Evolutionary conservation across 495 filamentous ascomycete species (phyloP), one percentile per base, ranked within the genome.

Genomic region (Daldinia vernicosa): DNA sequence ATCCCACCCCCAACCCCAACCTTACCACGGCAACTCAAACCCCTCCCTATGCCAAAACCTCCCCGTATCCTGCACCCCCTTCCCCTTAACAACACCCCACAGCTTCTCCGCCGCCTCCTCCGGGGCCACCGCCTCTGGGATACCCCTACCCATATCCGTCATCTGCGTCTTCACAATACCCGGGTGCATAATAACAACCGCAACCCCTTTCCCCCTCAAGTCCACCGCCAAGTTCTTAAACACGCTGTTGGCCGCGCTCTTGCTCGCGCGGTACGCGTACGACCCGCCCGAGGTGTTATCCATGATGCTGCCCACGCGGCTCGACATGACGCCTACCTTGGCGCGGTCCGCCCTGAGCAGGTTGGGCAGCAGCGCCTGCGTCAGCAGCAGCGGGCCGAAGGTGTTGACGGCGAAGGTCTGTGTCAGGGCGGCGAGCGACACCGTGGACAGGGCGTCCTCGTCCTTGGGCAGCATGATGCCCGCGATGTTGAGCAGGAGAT

Each of bases 41-140:
- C 90, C 90, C 69, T 89, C 88, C 85, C 88, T 92, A 82, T 93
- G 90, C 90, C 89, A 94, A 77, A 85, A 91, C 70, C 81, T 79
- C 5, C 51, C 72, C 80, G 80, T n/a, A 30, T 85, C 84, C 4
- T 83, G 81, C 43, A 84, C 53, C 11, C 75, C 74, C 52, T 89
- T 39, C 15, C 74, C 63, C 27, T 74, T 70, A 39, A 93, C 80
- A 24, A 79, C 74, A 6, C 84, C 72, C 53, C 87, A 73, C 77
- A 94, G 77, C 66, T 80, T 83, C 75, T 82, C 82, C 8, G 87
- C 91, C 7, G 89, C 85, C 74, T 86, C 88, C 32, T 87, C 86
- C 17, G 86, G 78, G 86, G 78, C 24, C 68, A 90, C 88, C 66
- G 93, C 69, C 79, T 88, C 88, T 54, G 84, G 84, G 63, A 86